A percentile compares a stretch with the other conserved stretches of the same genome.
Conservation (phyloP, 2,329 filamentous ascomycete genomes). For the Fusarium foetens region DNA sequence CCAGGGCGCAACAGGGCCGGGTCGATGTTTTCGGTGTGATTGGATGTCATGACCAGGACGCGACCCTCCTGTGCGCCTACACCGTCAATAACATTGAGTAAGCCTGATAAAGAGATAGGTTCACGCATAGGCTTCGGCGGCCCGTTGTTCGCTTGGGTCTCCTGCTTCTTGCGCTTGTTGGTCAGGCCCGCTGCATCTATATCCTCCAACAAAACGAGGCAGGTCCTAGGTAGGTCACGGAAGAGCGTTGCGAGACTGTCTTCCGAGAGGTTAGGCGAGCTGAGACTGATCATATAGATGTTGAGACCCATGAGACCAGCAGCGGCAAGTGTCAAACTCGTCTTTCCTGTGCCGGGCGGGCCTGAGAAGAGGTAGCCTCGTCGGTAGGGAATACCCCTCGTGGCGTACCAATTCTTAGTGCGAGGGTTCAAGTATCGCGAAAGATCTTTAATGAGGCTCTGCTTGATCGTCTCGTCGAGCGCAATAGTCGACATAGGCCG, state of each 20-base stretch:
- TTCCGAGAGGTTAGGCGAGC: constrained; percentile 13
- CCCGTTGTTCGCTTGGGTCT: not conserved
- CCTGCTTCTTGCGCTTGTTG: constrained; percentile 4
- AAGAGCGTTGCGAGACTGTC: constrained; percentile 22
- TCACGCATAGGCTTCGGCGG: constrained; percentile 1
- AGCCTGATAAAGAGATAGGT: constrained; percentile 61
- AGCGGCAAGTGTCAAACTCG: constrained; percentile 27
- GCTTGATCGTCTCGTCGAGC: constrained; percentile 24
- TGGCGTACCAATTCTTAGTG: constrained; percentile 33
- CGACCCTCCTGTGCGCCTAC: constrained; percentile 74
- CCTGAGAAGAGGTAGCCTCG: constrained; percentile 36
- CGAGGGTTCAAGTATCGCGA: constrained; percentile 28
- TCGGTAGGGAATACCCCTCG: constrained; percentile 35
- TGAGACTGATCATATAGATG: constrained; percentile 32
- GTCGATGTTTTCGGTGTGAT: constrained; percentile 51
- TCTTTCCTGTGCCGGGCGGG: constrained; percentile 37
- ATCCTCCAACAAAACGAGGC: constrained; percentile 29
- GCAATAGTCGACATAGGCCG: constrained; percentile 33
- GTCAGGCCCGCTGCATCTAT: constrained; percentile 25
- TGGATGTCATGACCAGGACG: constrained; percentile 78
- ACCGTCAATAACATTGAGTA: constrained; percentile 75
- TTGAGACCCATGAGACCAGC: constrained; percentile 28
- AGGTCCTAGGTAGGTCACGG: constrained; percentile 1
- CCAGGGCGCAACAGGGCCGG: constrained; percentile 16
- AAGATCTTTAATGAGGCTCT: constrained; percentile 28